phyloP scores from a whole-genome alignment of 1,284 basidiomycete species.

The Waitea zeae region DNA sequence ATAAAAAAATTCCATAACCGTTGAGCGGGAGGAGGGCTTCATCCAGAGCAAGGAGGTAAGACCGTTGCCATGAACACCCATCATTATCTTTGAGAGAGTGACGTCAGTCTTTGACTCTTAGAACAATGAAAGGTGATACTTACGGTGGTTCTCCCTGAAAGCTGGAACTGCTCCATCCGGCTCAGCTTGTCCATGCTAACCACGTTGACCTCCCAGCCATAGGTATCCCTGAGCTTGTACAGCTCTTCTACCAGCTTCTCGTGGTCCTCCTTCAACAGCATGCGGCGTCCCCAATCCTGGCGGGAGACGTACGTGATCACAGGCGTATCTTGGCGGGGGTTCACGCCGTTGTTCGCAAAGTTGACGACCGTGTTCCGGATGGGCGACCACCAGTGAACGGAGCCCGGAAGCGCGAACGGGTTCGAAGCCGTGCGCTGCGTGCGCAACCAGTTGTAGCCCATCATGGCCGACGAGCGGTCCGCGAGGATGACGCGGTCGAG shows the following conservation, averaged over 20 bases:
- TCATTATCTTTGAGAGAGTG: slow-evolving; percentile 78
- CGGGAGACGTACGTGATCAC: slow-evolving; percentile 83
- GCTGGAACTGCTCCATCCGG: slow-evolving; percentile 56
- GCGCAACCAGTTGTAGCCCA: slow-evolving; percentile 40
- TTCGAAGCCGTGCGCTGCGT: slow-evolving; percentile 64
- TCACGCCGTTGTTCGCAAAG: slow-evolving; percentile 39
- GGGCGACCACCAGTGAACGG: slow-evolving; percentile 67
- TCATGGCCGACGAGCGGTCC: slow-evolving; percentile 63
- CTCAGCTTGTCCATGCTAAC: slow-evolving; percentile 70
- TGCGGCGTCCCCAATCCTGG: slow-evolving; percentile 73
- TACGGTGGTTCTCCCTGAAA: slow-evolving; percentile 71
- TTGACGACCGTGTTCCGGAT: slow-evolving; percentile 56
- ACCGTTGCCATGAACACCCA: slow-evolving; percentile 81
- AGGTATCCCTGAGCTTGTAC: slow-evolving; percentile 42
- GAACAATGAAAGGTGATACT: slow-evolving; percentile 15
- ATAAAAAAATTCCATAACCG: slow-evolving; percentile 82
- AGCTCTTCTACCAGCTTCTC: slow-evolving; percentile 46
- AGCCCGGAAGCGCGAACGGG: slow-evolving; percentile 56
- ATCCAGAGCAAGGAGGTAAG: slow-evolving; percentile 76
- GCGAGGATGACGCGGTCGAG: slow-evolving; percentile 71
- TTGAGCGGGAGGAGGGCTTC: slow-evolving; percentile 54
- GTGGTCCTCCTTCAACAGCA: slow-evolving; percentile 46
- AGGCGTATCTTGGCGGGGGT: slow-evolving; percentile 17
- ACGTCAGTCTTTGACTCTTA: too few relatives aligned
- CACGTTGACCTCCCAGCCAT: slow-evolving; percentile 76